A percentile compares a stretch with the other conserved stretches of the same genome.
Conservation (phyloP, 2,329 filamentous ascomycete genomes). For the Tolypocladium ovalisporum region DNA sequence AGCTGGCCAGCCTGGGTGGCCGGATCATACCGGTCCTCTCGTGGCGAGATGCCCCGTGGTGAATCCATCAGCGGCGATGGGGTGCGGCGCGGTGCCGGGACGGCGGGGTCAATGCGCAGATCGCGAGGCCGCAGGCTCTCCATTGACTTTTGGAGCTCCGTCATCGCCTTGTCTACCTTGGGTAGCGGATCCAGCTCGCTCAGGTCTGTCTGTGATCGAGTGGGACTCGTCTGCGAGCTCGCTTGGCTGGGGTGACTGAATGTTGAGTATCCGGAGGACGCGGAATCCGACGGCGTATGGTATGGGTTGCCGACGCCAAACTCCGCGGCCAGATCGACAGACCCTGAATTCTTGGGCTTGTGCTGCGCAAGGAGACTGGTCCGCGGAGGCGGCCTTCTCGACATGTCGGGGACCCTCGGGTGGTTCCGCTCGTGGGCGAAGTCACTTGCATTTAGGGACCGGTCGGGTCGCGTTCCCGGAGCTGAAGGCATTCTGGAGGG, state of each 20-base stretch:
- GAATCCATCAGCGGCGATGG: conserved; percentile 16
- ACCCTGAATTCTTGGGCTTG: conserved; percentile 22
- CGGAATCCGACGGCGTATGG: conserved; percentile 52
- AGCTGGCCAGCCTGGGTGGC: conserved; percentile 10
- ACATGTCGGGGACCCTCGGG: conserved; percentile 37
- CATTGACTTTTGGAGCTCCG: conserved; percentile 44
- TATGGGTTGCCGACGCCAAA: conserved; percentile 54
- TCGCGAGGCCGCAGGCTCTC: conserved; percentile 18
- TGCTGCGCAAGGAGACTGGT: conserved; percentile 33
- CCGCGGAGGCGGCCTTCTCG: conserved; percentile 41
- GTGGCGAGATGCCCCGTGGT: conserved; percentile 14
- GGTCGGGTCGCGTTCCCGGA: conserved; percentile 30
- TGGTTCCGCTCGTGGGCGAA: conserved; percentile 22
- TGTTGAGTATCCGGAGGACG: conserved; percentile 53
- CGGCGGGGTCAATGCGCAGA: conserved; percentile 21
- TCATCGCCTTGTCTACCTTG: conserved; percentile 39
- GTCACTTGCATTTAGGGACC: conserved; percentile 15
- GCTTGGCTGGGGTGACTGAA: conserved; percentile 46
- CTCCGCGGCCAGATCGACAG: conserved; percentile 47
- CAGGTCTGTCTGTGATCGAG: conserved; percentile 19
- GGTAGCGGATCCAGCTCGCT: conserved; percentile 16
- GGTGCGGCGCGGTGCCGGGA: conserved; percentile 13
- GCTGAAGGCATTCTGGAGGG: conserved; percentile 36
- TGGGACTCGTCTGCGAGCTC: conserved; percentile 45
- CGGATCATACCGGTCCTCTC: conserved; percentile 11